phyloP scores from a whole-genome alignment of 2,329 filamentous ascomycete genomes.

The Thermothelomyces thermophilus region DNA sequence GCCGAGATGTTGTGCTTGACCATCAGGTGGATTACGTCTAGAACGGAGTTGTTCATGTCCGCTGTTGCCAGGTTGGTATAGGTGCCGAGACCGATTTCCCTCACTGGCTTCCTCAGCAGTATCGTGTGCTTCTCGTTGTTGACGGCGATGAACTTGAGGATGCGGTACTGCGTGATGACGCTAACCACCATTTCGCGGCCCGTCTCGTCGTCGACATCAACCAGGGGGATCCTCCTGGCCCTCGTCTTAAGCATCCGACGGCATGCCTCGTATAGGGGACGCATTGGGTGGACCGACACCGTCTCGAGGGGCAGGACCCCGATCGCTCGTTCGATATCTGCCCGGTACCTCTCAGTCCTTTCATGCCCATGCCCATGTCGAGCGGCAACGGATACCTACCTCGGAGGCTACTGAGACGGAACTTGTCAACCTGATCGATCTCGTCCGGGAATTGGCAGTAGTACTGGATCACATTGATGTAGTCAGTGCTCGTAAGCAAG shows the following conservation, averaged over 20 bases:
- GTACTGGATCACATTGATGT: conserved; percentile 98
- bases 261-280: conserved; percentile 90
- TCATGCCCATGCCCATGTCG: background rate
- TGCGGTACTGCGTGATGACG: conserved; percentile 96
- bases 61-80: conserved; percentile 77
- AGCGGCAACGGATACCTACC: conserved; percentile 45
- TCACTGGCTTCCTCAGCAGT: conserved; percentile 77
- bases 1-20: conserved; percentile 91
- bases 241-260: conserved; percentile 89
- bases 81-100: conserved; percentile 77
- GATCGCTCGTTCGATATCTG: conserved; percentile 93
- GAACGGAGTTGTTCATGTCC: conserved; percentile 81
- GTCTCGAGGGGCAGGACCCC: conserved; percentile 88
- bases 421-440: conserved; percentile 84
- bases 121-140: conserved; percentile 82
- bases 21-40: conserved; percentile 90
- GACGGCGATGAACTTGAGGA: conserved; percentile 96
- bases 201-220: conserved; percentile 92
- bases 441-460: conserved; percentile 96
- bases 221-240: conserved; percentile 85
- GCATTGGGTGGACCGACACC: conserved; percentile 86
- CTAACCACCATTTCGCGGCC: conserved; percentile 87
- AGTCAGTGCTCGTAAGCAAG: conserved; percentile 90
- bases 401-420: conserved; percentile 83
- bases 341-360: conserved; percentile 6